A percentile compares a stretch with the other conserved stretches of the same genome.
These are phyloP conservation scores for Pythium phragmitis DNA, from an alignment of 352 stramenopile genomes.

Conservation along the genomic window DNA sequence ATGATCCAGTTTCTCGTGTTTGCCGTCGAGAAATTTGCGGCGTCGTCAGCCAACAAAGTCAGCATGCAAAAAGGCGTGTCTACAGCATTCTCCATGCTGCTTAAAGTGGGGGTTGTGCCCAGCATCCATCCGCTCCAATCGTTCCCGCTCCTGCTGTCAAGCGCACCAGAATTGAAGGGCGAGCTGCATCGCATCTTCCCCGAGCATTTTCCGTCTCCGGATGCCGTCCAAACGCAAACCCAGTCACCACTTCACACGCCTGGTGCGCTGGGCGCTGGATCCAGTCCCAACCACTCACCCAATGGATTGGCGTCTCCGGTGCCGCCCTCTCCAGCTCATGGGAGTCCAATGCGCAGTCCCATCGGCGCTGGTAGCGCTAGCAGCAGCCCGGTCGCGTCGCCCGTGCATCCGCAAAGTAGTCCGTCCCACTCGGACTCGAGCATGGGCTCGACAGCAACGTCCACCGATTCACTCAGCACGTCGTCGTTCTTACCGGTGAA, in stretches of 20 bases:
- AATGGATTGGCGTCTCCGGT: conserved; percentile 38
- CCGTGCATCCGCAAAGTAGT: conserved; percentile 49
- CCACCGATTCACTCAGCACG: conserved; percentile 66
- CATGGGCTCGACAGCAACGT: conserved; percentile 41
- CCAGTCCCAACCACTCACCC: conserved; percentile 46
- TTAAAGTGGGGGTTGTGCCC: conserved; percentile 74
- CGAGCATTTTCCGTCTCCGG: conserved; percentile 72
- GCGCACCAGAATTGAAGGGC: conserved; percentile 61
- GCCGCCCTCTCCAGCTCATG: conserved; percentile 32
- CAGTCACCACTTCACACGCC: conserved; percentile 24
- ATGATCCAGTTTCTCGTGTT: conserved; percentile 88
- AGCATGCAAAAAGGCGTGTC: conserved; percentile 85
- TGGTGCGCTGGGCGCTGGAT: conserved; percentile 4
- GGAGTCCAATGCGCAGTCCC: conserved; percentile 58
- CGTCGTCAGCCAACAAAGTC: conserved; percentile 64
- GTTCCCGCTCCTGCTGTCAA: conserved; percentile 72
- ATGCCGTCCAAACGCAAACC: conserved; percentile 42
- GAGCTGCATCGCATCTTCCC: conserved; percentile 82
- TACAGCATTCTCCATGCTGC: conserved; percentile 65
- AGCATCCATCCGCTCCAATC: conserved; percentile 71
- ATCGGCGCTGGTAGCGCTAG: conserved; percentile 38
- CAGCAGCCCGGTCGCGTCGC: conserved; percentile 45
- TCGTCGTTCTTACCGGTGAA: conserved; percentile 80
- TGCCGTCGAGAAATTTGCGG: conserved; percentile 83
- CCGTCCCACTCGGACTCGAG: conserved; percentile 69